These are phyloP conservation scores for Agapanthus africanus DNA, from an alignment of 106 monocot species.

Conservation along the genomic window DNA sequence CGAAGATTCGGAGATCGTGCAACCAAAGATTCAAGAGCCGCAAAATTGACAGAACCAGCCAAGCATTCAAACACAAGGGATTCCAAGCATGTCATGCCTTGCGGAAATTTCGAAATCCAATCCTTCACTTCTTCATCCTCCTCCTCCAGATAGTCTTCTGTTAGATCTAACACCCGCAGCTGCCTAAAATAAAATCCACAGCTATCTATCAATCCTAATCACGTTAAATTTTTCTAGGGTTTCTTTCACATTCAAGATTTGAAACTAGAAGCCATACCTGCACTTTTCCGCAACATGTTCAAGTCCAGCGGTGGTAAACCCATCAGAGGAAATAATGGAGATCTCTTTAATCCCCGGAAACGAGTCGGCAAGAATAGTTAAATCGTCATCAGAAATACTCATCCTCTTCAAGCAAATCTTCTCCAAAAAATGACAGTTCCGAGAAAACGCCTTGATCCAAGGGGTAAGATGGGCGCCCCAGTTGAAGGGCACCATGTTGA, in stretches of 20 bases:
- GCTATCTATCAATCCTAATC: too few species aligned
- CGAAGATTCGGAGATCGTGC: constrained; percentile 42
- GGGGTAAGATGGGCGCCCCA: constrained; percentile 36
- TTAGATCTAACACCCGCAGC: constrained; percentile 68
- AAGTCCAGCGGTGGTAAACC: constrained; percentile 61
- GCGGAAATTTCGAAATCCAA: constrained; percentile 74
- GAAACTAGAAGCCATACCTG: constrained; percentile 35
- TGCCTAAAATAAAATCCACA: too few species aligned
- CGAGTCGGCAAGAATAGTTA: constrained; percentile 25
- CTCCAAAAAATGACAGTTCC: constrained; percentile 16
- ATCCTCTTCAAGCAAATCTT: constrained; percentile 33
- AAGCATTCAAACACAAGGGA: constrained; percentile 68
- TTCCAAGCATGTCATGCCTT: constrained; percentile 42
- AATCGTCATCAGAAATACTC: constrained; percentile 38
- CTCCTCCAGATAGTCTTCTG: constrained; percentile 61
- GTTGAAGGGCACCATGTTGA: constrained; percentile 22
- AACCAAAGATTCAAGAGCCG: constrained; percentile 52
- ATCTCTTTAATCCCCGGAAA: constrained; percentile 49
- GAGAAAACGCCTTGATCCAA: constrained; percentile 20
- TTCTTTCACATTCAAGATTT: too few species aligned
- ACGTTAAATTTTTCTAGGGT: too few species aligned
- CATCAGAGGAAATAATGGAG: constrained; percentile 54
- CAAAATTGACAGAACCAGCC: constrained; percentile 39
- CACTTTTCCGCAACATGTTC: constrained; percentile 58
- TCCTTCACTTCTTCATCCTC: constrained; percentile 44